Percentiles rank a stretch among this genome's conserved stretches.
Conservation (phyloP, 345 rosid genomes). For the Arabis alpina region DNA sequence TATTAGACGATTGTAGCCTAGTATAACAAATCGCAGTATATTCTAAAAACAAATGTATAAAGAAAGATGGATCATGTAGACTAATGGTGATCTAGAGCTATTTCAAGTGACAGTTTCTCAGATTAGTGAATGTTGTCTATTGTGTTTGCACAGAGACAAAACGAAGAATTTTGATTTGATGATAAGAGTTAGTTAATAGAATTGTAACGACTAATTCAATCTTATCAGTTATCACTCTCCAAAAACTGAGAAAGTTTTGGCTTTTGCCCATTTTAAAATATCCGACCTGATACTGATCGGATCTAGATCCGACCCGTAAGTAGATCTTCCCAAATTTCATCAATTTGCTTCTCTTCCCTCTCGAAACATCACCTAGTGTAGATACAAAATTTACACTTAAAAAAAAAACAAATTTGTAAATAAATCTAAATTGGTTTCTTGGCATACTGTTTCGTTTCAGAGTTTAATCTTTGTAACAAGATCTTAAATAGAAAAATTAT, state of each 20-base stretch:
- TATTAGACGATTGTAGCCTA: neutral
- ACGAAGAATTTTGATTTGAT: no score
- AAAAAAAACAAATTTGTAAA: neutral
- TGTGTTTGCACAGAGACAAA: no score
- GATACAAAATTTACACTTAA: neutral
- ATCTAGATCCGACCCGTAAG: constrained; percentile 17
- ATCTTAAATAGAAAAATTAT: no score
- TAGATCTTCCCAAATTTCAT: constrained; percentile 1
- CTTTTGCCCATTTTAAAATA: neutral
- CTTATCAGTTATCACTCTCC: no score
- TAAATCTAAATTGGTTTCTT: neutral
- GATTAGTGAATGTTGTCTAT: no score
- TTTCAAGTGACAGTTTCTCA: no score
- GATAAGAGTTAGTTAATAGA: no score
- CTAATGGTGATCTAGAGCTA: no score
- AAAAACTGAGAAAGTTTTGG: no score
- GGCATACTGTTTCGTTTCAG: no score
- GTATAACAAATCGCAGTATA: neutral
- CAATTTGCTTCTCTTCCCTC: neutral
- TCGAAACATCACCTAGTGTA: neutral
- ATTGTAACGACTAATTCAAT: no score
- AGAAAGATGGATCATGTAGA: neutral
- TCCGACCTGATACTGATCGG: constrained; percentile 10
- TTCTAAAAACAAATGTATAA: neutral
- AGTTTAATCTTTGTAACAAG: no score